phyloP scores from a whole-genome alignment of 83 land plant species.

The Picea abies region DNA sequence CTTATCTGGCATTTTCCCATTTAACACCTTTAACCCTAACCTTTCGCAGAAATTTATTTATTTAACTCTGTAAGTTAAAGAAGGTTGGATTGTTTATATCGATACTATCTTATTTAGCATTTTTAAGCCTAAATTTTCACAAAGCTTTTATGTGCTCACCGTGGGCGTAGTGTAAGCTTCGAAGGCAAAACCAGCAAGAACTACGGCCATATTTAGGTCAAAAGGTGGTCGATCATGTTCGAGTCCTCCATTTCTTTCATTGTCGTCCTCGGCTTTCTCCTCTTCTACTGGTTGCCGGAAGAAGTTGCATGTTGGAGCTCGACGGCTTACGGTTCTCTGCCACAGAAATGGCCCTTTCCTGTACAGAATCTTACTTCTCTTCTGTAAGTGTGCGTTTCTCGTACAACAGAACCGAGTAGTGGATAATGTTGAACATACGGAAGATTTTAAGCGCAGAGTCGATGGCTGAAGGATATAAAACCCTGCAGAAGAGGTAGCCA shows the following conservation, averaged over 20 bases:
- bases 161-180: conserved; percentile 90
- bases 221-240: conserved; percentile 61
- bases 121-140: neutral
- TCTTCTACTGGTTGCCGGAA: conserved; percentile 17
- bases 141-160: conserved; percentile 27
- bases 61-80: too few relatives aligned
- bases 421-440: neutral
- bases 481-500: neutral
- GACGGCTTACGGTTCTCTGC: neutral
- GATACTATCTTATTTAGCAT: neutral
- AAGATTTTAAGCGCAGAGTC: neutral
- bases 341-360: neutral
- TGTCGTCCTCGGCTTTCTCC: conserved; percentile 14
- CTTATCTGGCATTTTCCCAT: neutral
- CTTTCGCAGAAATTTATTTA: too few relatives aligned
- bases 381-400: neutral
- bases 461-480: neutral
- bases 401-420: neutral
- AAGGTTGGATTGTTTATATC: too few relatives aligned
- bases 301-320: neutral
- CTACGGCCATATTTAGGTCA: conserved; percentile 87
- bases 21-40: neutral
- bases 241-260: conserved; percentile 13
- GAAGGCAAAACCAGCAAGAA: conserved; percentile 96
- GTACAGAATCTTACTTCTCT: neutral